Base-by-base conservation (phyloP, 2,329 filamentous ascomycete species). In the Aspergillus chevalieri region DNA sequence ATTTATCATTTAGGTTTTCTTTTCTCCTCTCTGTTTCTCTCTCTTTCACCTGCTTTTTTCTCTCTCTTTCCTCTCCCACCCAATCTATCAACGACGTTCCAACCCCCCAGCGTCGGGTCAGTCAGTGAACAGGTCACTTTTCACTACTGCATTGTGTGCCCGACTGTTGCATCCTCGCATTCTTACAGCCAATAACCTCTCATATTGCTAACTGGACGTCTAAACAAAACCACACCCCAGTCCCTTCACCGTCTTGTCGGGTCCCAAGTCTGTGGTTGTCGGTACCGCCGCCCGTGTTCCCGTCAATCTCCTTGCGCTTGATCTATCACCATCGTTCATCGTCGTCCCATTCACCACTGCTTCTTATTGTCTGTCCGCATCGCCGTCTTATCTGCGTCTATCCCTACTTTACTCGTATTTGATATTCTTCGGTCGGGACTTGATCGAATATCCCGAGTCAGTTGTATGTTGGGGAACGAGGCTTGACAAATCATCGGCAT, bases 251-350 rank as follows among this genome's bases (percentile, higher is more conserved):
- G 51, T 56, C 52, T 57, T 34, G 47, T 50, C 49, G 58, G 58
- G 57, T 61, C 59, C 59, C 59, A 60, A 52, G 33, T 51, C 53
- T 57, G 45, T 57, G 59, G 59, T 49, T 54, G 17, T 54, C 53
- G 57, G 56, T 51, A 50, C 48, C 51, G 54, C 56, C 38, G 26
- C 38, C 38, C 15, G 10, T 12, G 15, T 41, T 8, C 19, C 38
- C 26, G 26, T 30, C 26, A 30, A 30, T 12, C 15, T 41, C 15
- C 38, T 41, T 41, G 17, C 17, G 19, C 38, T 3, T 14, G 34
- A 38, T 38, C 34, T 38, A 38, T 30, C 43, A 44, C 38, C 15
- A 17, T 19, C 44, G 6, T 43, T n/a, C 17, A 15, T 8, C 43
- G 12, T 17, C 43, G 12, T 30, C 5, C n/a, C 43, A 8, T 22